Base-by-base conservation (phyloP, 768 basidiomycete species). In the Psilocybe cyanescens region DNA sequence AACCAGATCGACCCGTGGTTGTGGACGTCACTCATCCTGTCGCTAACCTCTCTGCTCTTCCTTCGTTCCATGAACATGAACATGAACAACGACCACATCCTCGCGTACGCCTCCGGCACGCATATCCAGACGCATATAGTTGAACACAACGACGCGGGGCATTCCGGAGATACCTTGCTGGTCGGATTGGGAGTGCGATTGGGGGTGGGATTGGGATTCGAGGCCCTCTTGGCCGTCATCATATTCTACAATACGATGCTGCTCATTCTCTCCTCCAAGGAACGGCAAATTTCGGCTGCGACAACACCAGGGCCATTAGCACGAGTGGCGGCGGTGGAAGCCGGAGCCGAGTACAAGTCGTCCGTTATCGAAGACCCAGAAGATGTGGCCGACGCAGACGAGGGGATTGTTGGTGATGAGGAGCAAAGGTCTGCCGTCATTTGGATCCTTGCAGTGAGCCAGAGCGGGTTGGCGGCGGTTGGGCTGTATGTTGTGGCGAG, bases 181-280 rank as follows among this genome's bases (percentile, higher is more conserved):
- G 8, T 39, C 14, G 37, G 8, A 39, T 39, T 39, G 41, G 41
- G 11, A 16, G n/a, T 16, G 31, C 11, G 39, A 44, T 17, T 19
- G 47, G 45, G 57, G 30, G 35, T 19, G 17, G 16, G 50, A 14
- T 33, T 12, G 29, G 28, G 29, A 3, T 53, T 53, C 30, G 51
- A 33, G 16, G 28, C n/a, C 4, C 31, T 53, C 2, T 37, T 16
- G 14, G 3, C 53, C 14, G 44, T 62, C 50, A 47, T 57, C 28
- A 12, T 61, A 11, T 55, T 64, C 45, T 64, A 64, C 37, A 48
- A 54, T 30, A 19, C 19, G 1, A 57, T 52, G n/a, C 55, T 67
- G 17, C 60, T 67, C n/a, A 35, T 61, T 19, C 50, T 67, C 11
- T 50, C 60, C 9, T 50, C 48, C 19, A 61, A 59, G 30, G 62